Evolutionary conservation across 2,329 filamentous ascomycete genomes (phyloP), one percentile per base, ranked within the genome.

Genomic region (Penicillium brevicompactum): DNA sequence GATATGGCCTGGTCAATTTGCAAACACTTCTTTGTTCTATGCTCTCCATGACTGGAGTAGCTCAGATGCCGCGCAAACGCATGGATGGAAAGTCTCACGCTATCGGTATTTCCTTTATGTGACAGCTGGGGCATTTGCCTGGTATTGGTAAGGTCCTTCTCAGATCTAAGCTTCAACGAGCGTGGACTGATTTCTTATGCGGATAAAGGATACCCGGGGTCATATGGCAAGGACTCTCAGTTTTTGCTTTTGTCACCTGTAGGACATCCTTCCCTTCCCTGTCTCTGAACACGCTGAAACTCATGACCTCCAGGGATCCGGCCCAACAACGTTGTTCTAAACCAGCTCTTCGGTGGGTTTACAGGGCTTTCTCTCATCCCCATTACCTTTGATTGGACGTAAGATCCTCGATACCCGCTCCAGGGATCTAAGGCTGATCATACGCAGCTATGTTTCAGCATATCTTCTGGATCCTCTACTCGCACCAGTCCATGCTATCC

Each of bases 211-310:
- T 87, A 46, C 86, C 86, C 0, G 85, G 84, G 1, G 88, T 83
- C 55, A 73, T 90, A 4, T 86, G 83, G 45, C 84, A 87, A 64
- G 87, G 82, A 31, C 72, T 89, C 6, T 87, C 83, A 55, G 81
- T 87, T 7, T 88, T 89, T 61, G 85, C 86, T 5, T 87, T 89
- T 61, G 77, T 82, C 11, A 89, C 87, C 0, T 89, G 87, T 86
- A 47, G 44, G 58, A 11, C 1, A 27, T 7, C 24, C 18, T 24
- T 27, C 1, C 4, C 9, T 24, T 1, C 11, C 46, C 24, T 24
- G 3, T 21, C 37, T 8, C 2, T 10, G 37, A 14, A 18, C n/a
- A 10, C 10, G 10, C 44, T 51, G 7, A 58, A 10, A 13, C 11
- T 7, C 18, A 9, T 31, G 21, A 3, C 5, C 16, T 42, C 16